Conservation (phyloP, 257 asterid species). For the Orobanche coerulescens region DNA sequence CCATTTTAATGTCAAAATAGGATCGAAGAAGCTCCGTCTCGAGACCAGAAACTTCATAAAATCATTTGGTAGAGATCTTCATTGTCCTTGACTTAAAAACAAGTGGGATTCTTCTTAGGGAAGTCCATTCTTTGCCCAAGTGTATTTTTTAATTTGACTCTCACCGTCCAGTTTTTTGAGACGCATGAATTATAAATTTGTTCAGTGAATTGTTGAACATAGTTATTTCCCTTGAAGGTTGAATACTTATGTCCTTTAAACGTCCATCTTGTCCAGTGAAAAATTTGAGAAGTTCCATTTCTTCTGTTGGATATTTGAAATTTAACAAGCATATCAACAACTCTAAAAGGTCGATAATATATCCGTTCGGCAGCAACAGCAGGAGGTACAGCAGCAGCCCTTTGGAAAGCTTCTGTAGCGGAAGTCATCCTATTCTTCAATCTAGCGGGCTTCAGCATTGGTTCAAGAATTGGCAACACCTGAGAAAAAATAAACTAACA, state of each 20-base stretch:
- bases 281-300: constrained; percentile 29
- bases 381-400: constrained; percentile 23
- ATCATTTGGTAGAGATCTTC: neutral
- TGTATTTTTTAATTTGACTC: neutral
- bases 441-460: constrained; percentile 43
- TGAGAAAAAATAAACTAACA: constrained; percentile 68
- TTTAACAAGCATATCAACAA: constrained; percentile 21
- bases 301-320: constrained; percentile 21
- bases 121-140: neutral
- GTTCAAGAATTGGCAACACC: constrained; percentile 87
- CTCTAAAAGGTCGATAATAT: constrained; percentile 18
- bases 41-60: neutral
- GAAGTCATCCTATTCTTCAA: constrained; percentile 36
- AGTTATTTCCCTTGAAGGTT: neutral
- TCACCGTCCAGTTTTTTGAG: neutral
- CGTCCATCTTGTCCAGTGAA: constrained; percentile 35
- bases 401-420: neutral
- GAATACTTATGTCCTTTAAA: neutral
- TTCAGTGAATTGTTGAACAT: neutral
- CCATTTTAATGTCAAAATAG: neutral
- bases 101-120: neutral
- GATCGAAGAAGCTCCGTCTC: neutral
- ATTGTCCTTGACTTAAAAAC: neutral
- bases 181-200: neutral
- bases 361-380: constrained; percentile 21